A percentile compares a stretch with the other conserved stretches of the same genome.
phyloP scores from a whole-genome alignment of 1,284 basidiomycete genomes.

The Sparassis latifolia region DNA sequence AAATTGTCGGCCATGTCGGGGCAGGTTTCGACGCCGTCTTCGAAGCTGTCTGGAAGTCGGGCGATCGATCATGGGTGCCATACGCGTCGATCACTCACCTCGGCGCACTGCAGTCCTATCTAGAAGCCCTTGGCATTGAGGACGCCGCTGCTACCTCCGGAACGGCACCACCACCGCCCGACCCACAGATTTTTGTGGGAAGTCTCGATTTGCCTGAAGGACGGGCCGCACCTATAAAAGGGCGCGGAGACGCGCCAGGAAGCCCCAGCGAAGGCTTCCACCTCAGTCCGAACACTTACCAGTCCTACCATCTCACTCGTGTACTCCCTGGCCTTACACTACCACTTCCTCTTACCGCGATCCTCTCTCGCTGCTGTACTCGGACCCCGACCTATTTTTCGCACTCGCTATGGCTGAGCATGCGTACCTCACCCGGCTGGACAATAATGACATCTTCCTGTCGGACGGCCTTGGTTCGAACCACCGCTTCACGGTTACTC shows the following conservation, averaged over 20 bases:
- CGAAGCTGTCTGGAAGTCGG: slow-evolving; percentile 25
- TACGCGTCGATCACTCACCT: slow-evolving; percentile 12
- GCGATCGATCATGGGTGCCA: slow-evolving; percentile 27
- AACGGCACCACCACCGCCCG: neutral
- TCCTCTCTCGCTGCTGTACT: no score
- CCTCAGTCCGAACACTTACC: neutral
- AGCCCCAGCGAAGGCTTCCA: neutral
- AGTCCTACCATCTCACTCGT: neutral
- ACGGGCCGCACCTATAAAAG: neutral
- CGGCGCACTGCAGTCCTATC: slow-evolving; percentile 8
- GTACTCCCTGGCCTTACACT: neutral
- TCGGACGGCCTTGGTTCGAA: neutral
- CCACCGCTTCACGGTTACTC: neutral
- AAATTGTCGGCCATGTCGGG: slow-evolving; percentile 22
- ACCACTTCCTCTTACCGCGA: neutral
- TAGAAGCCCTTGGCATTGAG: slow-evolving; percentile 6
- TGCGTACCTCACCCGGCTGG: neutral
- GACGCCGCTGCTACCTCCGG: neutral
- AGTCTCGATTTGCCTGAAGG: neutral
- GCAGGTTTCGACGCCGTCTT: slow-evolving; percentile 17
- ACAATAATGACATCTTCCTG: neutral
- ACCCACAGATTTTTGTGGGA: slow-evolving; percentile 1
- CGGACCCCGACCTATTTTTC: neutral
- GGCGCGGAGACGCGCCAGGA: no score
- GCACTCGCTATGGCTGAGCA: neutral